Percentiles rank a stretch among this genome's conserved stretches.
phyloP scores from a whole-genome alignment of 2,329 filamentous ascomycete genomes.

The Alternaria arborescens region DNA sequence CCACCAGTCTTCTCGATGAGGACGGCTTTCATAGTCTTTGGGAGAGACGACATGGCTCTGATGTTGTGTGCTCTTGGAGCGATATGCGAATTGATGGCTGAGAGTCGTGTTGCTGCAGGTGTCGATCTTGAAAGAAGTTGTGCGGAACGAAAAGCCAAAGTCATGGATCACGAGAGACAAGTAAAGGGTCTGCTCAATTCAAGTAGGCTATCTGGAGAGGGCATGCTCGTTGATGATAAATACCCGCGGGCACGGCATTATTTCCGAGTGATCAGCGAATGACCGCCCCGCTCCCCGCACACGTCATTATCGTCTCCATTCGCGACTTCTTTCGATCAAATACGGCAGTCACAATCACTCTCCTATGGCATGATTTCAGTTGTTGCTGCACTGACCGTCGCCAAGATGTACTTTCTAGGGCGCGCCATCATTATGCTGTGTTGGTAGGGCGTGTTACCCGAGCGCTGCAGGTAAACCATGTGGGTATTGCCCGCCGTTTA shows the following conservation, averaged over 20 bases:
- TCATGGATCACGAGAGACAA: constrained; percentile 23
- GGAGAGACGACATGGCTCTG: constrained; percentile 60
- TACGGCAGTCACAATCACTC: background rate
- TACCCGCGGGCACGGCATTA: constrained; percentile 5
- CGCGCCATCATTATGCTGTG: background rate
- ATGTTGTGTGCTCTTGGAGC: constrained; percentile 12
- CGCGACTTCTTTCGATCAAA: background rate
- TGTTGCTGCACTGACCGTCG: background rate
- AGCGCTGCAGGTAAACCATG: background rate
- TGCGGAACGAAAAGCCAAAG: constrained; percentile 19
- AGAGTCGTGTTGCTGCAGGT: constrained; percentile 29
- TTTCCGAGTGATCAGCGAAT: constrained; percentile 3
- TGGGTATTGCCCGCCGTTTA: background rate
- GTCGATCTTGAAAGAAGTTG: constrained; percentile 17
- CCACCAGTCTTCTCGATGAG: constrained; percentile 76
- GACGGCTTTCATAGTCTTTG: constrained; percentile 76
- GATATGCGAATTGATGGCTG: constrained; percentile 28
- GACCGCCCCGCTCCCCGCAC: constrained; percentile 16
- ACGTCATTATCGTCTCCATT: constrained; percentile 12
- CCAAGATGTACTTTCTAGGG: background rate
- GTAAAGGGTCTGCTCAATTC: background rate
- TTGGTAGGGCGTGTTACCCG: background rate
- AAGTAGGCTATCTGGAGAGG: background rate
- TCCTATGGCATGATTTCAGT: background rate
- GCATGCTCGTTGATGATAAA: constrained; percentile 16